Percentiles rank a stretch among this genome's conserved stretches.
Evolutionary conservation across 208 protist species (phyloP).

Genomic region (Entamoeba invadens): DNA sequence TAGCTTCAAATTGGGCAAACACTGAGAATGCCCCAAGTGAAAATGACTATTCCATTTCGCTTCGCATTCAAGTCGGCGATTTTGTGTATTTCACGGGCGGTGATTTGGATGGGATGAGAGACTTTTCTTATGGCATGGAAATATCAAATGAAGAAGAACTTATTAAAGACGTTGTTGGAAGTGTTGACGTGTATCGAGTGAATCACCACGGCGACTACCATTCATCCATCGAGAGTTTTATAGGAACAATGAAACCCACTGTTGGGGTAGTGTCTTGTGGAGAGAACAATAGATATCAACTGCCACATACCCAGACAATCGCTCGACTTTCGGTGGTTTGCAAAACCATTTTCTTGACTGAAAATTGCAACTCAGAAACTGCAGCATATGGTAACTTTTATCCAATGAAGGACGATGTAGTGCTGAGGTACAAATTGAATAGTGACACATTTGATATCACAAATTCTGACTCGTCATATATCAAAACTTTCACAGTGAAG

Average conservation of each 20-base stretch:
- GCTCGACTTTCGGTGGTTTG: not conserved
- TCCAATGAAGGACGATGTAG: not conserved
- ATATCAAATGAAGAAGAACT: not conserved
- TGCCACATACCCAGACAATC: not conserved
- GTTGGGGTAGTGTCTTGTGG: not conserved
- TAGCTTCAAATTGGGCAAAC: not conserved
- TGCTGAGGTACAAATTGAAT: not conserved
- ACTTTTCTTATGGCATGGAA: not conserved
- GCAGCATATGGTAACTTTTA: not conserved
- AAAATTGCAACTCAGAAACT: not conserved
- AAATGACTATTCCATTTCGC: not conserved
- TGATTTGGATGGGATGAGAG: not conserved
- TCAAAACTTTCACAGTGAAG: not conserved
- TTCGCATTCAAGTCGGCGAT: not conserved
- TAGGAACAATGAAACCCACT: not conserved
- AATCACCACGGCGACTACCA: not conserved
- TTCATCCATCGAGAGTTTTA: not conserved
- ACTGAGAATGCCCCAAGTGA: not conserved
- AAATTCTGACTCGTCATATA: not conserved
- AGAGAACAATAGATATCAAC: not conserved
- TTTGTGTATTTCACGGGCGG: not conserved
- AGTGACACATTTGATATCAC: not conserved
- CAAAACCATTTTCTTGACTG: not conserved
- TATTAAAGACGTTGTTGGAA: not conserved
- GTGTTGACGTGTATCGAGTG: not conserved